Evolutionary conservation across 495 filamentous ascomycete species (phyloP), one percentile per base, ranked within the genome.

Genomic region (Margaritispora aquatica): DNA sequence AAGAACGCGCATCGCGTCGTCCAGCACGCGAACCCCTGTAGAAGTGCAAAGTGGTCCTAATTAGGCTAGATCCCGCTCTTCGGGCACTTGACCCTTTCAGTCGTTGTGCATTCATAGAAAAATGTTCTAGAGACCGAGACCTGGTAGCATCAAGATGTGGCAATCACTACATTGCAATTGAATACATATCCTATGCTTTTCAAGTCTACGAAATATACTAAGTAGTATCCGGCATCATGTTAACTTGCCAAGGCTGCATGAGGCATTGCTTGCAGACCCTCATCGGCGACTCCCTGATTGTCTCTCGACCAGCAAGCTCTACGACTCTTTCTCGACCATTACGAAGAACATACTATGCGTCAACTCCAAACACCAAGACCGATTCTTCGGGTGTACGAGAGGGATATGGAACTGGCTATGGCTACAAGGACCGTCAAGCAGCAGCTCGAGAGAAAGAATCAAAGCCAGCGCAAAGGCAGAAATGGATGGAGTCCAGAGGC

Each of bases 401-500:
- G 21, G 10, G 26, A 15, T 11, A 51, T 26, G 20, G 5, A 51
- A 19, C 24, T 26, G 20, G 5, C 24, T 29, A 51, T 19, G 22
- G 22, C 15, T 26, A 29, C 51, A 34, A 54, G 19, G 26, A 31
- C 10, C 26, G 20, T 22, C 24, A 23, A n/a, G 24, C 11, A 50
- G 24, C 29, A 22, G n/a, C n/a, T n/a, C 44, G 47, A 19, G 47
- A 29, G 55, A 41, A 38, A 29, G 41, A 26, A 22, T 34, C 29
- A 17, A 50, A 22, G 11, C 26, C 47, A 3, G 47, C 5, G 10
- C 20, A 50, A 24, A 29, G 58, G 29, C 21, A 56, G 29, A 29
- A 51, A 61, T 61, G 63, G 63, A 9, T 65, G 13, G 50, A 64
- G 27, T 64, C 62, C n/a, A 64, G 62, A 51, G 62, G 62, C 10